Conservation (phyloP, 331 rosid genomes). For the Rosa hybrid region DNA sequence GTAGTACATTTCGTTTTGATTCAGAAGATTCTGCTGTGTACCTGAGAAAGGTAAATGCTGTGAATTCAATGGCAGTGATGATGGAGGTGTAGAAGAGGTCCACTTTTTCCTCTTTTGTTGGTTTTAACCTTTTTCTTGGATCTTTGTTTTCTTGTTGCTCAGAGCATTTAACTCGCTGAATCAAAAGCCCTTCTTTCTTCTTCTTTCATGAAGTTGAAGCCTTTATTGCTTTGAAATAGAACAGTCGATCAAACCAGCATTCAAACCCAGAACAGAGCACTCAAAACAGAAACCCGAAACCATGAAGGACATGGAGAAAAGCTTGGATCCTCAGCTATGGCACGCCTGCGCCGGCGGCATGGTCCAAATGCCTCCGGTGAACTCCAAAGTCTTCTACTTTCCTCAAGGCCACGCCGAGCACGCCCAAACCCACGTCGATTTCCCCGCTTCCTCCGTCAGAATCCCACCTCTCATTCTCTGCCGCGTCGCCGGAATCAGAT, state of each 20-base stretch:
- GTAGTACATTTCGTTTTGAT: neutral
- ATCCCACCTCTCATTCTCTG: conserved; percentile 74
- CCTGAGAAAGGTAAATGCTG: neutral
- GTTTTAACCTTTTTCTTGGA: conserved; percentile 21
- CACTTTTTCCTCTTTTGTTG: neutral
- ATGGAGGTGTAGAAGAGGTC: neutral
- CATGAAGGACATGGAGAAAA: conserved; percentile 68
- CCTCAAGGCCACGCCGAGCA: conserved; percentile 99
- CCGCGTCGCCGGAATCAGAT: conserved; percentile 63
- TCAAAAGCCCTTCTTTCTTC: neutral
- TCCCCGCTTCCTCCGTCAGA: conserved; percentile 41
- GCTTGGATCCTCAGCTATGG: conserved; percentile 94
- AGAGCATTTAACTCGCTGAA: conserved; percentile 21
- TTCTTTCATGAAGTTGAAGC: neutral
- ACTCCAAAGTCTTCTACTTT: conserved; percentile 85
- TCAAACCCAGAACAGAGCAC: neutral
- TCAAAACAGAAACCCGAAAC: neutral
- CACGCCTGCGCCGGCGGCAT: conserved; percentile 98
- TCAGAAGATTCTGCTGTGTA: conserved; percentile 11
- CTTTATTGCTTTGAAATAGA: neutral
- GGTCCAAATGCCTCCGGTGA: conserved; percentile 86
- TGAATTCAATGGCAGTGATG: conserved; percentile 11
- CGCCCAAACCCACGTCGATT: conserved; percentile 68
- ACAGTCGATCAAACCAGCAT: neutral
- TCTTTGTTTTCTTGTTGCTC: conserved; percentile 18